A percentile compares a stretch with the other conserved stretches of the same genome.
phyloP scores from a whole-genome alignment of 2,329 filamentous ascomycete species.

The Arthrobotrys iridis region DNA sequence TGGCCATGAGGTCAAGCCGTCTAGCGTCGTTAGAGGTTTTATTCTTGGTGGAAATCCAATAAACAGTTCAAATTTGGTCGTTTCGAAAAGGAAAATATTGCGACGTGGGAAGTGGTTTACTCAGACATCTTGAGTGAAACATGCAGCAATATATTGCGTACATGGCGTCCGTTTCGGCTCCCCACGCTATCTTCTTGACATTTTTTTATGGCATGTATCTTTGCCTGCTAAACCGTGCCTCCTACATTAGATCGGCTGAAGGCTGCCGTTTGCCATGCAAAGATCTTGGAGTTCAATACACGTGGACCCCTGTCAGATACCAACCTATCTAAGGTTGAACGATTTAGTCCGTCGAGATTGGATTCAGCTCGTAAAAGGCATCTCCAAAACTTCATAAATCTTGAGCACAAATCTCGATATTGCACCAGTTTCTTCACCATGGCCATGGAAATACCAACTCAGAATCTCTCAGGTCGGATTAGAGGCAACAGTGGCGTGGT shows the following conservation, averaged over 20 bases:
- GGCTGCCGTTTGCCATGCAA: conserved; percentile 39
- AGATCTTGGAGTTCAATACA: conserved; percentile 36
- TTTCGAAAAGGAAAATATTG: conserved; percentile 3
- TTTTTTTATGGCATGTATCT: neutral
- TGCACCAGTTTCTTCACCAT: conserved; percentile 16
- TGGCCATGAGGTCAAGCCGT: neutral
- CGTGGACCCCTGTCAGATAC: conserved; percentile 14
- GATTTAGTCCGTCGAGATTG: neutral
- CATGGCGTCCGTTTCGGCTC: neutral
- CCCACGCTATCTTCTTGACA: neutral
- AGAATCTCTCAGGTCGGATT: conserved; percentile 29
- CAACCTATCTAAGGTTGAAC: neutral
- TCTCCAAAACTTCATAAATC: conserved; percentile 22
- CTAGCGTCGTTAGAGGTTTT: conserved; percentile 14
- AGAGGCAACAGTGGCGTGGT: conserved; percentile 37
- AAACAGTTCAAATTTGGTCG: conserved; percentile 1
- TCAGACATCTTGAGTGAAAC: conserved; percentile 37
- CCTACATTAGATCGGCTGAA: conserved; percentile 36
- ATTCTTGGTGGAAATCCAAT: conserved; percentile 17
- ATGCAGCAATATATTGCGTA: conserved; percentile 32
- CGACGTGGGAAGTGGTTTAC: conserved; percentile 1
- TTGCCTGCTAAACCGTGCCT: neutral
- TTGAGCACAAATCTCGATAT: neutral
- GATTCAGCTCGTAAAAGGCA: conserved; percentile 34
- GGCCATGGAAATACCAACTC: conserved; percentile 38